Conservation (phyloP, 2,329 filamentous ascomycete species). For the Raffaelea arxii region DNA sequence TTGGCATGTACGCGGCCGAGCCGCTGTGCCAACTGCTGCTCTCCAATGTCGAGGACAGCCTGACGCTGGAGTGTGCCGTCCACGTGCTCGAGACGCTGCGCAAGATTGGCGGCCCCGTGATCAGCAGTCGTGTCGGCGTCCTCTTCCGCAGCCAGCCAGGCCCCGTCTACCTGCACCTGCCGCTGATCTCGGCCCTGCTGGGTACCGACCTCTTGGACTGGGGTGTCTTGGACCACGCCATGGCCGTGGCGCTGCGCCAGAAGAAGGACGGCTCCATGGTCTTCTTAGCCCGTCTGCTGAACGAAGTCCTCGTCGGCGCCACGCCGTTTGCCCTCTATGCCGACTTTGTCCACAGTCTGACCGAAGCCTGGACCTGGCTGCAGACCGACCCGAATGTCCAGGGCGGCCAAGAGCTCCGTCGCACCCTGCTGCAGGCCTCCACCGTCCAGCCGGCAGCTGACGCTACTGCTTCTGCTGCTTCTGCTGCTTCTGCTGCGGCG, state of each 20-base stretch:
- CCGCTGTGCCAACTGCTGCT: constrained; percentile 50
- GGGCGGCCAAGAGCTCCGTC: constrained; percentile 61
- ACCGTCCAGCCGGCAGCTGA: constrained; percentile 27
- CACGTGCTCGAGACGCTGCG: constrained; percentile 51
- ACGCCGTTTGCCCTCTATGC: constrained; percentile 69
- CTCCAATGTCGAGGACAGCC: constrained; percentile 38
- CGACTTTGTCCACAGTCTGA: constrained; percentile 76
- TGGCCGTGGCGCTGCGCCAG: constrained; percentile 62
- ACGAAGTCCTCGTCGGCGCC: constrained; percentile 69
- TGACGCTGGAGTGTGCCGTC: constrained; percentile 52
- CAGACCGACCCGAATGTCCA: constrained; percentile 57
- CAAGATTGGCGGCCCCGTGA: constrained; percentile 45
- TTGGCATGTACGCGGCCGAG: constrained; percentile 48
- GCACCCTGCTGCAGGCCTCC: constrained; percentile 40
- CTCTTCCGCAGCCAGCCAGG: constrained; percentile 48
- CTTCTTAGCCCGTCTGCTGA: constrained; percentile 70
- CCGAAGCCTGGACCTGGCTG: constrained; percentile 75
- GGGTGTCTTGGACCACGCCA: constrained; percentile 57
- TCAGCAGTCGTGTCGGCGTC: constrained; percentile 45
- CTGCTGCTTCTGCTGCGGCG: too few relatives aligned
- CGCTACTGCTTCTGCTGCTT: too few relatives aligned
- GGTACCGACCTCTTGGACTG: constrained; percentile 54
- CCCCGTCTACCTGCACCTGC: constrained; percentile 45
- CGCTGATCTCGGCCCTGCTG: constrained; percentile 47
- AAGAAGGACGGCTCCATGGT: constrained; percentile 65